Evolutionary conservation across 2,329 filamentous ascomycete genomes (phyloP), one percentile per base, ranked within the genome.

Genomic region (Alternaria rosae): DNA sequence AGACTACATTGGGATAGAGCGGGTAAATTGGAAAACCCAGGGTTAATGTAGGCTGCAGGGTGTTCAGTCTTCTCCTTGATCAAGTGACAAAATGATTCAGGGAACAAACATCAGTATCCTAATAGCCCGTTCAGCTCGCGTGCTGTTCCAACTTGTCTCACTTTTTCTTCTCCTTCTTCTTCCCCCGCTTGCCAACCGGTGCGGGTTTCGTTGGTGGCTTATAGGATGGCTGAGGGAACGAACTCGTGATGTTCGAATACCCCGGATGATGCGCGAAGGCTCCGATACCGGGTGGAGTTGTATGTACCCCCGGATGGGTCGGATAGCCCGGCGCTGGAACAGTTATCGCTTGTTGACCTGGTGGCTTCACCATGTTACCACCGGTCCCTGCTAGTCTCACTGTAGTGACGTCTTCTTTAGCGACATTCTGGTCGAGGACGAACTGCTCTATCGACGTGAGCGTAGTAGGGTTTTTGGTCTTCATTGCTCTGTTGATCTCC

Each of bases 241-340:
- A 53, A 35, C 56, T 58, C 17, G 11, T 42, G 13, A 53, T 35
- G 23, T 53, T 58, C 8, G 56, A 58, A 17, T 53, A 58, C 5
- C 26, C 48, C 3, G 56, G 56, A 43, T 58, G 38, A 42, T 26
- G 13, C 20, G 17, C 35, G 28, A 58, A 58, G 9, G 13, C 38
- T 20, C 8, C 17, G 17, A 20, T 9, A 32, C 35, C 23, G n/a
- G 17, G 11, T 12, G 25, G 10, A 35, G 11, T 42, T n/a, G 6
- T 20, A 12, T 42, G 17, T 20, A 23, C 11, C 13, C 15, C 11
- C 21, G 12, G 35, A 13, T 15, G 32, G n/a, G 7, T 42, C 12
- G 12, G 15, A 15, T 38, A 28, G 30, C n/a, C 6, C 2, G 21
- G 51, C 0, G 51, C 15, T 11, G 23, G 35, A 26, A 28, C n/a